phyloP scores from a whole-genome alignment of 169 alveolate species.

The Plasmodium coatneyi region DNA sequence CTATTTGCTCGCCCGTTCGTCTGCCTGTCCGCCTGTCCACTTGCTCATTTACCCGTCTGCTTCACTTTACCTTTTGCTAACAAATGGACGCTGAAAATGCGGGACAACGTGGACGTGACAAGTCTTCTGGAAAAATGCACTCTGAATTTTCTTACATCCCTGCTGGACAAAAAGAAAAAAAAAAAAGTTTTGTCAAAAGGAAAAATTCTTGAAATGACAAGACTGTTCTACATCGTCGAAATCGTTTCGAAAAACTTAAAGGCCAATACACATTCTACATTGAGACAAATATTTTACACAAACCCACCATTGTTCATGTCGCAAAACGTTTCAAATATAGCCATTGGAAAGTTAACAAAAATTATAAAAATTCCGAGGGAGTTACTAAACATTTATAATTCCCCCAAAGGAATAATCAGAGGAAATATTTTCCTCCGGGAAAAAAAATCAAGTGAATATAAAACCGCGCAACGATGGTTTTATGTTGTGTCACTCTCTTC shows the following conservation, averaged over 20 bases:
- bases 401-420: slow-evolving; percentile 78
- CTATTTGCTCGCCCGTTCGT: not conserved
- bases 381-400: slow-evolving; percentile 65
- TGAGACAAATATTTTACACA: slow-evolving; percentile 79
- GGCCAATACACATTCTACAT: slow-evolving; percentile 41
- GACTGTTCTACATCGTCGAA: slow-evolving; percentile 53
- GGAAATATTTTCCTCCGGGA: slow-evolving; percentile 63
- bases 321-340: slow-evolving; percentile 73
- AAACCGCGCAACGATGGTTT: not conserved
- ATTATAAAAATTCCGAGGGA: slow-evolving; percentile 76
- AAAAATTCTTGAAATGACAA: slow-evolving; percentile 49
- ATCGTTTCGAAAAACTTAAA: slow-evolving; percentile 30
- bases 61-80: not conserved
- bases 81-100: not conserved
- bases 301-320: slow-evolving; percentile 69
- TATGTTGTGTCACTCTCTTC: not conserved
- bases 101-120: slow-evolving; percentile 11
- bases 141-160: slow-evolving; percentile 11
- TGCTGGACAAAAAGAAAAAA: slow-evolving; percentile 29
- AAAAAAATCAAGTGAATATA: slow-evolving; percentile 33
- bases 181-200: slow-evolving; percentile 40
- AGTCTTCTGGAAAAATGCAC: slow-evolving; percentile 33
- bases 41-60: not conserved
- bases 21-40: not conserved
- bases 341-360: slow-evolving; percentile 74